These are phyloP conservation scores for Venturia nashicola DNA, from an alignment of 2,329 filamentous ascomycete genomes.

Conservation along the genomic window DNA sequence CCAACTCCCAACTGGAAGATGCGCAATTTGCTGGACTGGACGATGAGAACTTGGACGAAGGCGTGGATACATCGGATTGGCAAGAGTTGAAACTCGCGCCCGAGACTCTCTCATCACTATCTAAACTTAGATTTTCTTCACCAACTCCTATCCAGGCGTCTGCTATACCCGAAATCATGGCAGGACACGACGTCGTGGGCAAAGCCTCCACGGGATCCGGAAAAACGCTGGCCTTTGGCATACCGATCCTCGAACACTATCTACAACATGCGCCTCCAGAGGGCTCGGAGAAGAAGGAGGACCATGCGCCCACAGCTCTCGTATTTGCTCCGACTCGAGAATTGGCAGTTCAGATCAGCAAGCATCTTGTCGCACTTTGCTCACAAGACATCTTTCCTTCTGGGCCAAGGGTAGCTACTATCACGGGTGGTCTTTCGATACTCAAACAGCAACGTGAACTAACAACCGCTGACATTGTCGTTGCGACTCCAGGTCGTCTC, in stretches of 20 bases:
- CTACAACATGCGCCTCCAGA: constrained; percentile 27
- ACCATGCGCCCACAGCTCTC: constrained; percentile 54
- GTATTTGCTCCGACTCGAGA: constrained; percentile 88
- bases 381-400: constrained; percentile 48
- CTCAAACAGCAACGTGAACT: constrained; percentile 87
- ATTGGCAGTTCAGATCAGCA: constrained; percentile 78
- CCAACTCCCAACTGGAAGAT: constrained; percentile 27
- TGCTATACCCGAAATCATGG: constrained; percentile 69
- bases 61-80: constrained; percentile 70
- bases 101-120: constrained; percentile 58
- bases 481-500: constrained; percentile 80
- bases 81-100: constrained; percentile 59
- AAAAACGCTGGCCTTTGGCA: constrained; percentile 89
- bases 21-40: constrained; percentile 44
- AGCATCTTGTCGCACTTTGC: constrained; percentile 69
- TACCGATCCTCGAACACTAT: constrained; percentile 82
- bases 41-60: constrained; percentile 36
- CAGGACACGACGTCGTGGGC: constrained; percentile 82
- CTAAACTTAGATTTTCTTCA: constrained; percentile 64
- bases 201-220: constrained; percentile 95
- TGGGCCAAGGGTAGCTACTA: constrained; percentile 55
- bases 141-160: constrained; percentile 73
- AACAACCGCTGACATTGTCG: constrained; percentile 76
- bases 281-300: constrained; percentile 24
- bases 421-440: constrained; percentile 88